Base-by-base conservation (phyloP, 1,139 yeast genomes). In the Sugiyamaella novakii region DNA sequence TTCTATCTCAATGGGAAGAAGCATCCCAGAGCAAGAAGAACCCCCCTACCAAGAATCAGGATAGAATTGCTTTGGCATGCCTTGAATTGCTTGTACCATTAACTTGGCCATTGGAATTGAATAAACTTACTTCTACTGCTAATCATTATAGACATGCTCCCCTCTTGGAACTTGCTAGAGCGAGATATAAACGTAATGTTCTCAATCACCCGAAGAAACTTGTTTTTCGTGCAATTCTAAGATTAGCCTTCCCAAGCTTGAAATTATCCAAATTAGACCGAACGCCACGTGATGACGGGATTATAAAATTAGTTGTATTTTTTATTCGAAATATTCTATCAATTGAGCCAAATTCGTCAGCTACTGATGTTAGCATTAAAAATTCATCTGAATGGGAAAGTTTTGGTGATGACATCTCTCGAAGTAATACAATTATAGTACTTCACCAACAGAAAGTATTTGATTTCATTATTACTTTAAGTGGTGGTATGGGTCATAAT, bases 101-200 rank as follows among this genome's bases (percentile, higher is more conserved):
- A 61, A 86, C 97, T 0, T 87, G 96, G 89, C 98, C 98, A 0
- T 67, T 86, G 5, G 81, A 81, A 29, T 69, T 84, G 46, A 72
- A 79, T 18, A 78, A 76, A 29, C 73, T 73, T 19, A 70, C 71
- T 0, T 71, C 80, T 2, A 71, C 77, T 1, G 57, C 59, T 19
- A 77, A 77, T 48, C 89, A 86, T 60, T 74, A 78, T 43, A 69
- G 75, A 25, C 74, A 80, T 43, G 83, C 76, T 57, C 74, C 82
- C n/a, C 78, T 79, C 47, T 68, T 91, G 45, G 77, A 79, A 56
- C 79, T 79, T 56, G 79, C 84, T 19, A 96, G 89, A 55, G 61
- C 84, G 21, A 63, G 69, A 4, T 92, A 92, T 68, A 94, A 92
- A 64, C 80, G 81, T 53, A 78, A 79, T 4, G 73, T 91, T 2